These are phyloP conservation scores for Neoboletus magnificus DNA, from an alignment of 768 basidiomycete species.

Conservation along the genomic window DNA sequence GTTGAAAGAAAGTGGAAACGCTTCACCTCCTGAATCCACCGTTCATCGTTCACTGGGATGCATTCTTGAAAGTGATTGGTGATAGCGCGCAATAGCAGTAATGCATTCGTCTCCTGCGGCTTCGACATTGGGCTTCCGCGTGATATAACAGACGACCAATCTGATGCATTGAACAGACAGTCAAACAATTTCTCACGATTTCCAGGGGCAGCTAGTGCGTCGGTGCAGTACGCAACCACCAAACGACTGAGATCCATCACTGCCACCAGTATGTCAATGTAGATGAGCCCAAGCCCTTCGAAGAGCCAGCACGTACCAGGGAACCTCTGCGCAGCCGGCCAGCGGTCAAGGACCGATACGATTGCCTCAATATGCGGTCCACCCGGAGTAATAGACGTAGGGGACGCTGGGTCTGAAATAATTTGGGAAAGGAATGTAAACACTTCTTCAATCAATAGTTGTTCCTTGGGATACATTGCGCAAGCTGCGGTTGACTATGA, in stretches of 20 bases:
- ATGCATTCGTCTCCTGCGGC: slow-evolving; percentile 77
- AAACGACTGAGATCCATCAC: slow-evolving; percentile 87
- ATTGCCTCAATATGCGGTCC: slow-evolving; percentile 59
- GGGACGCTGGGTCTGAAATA: slow-evolving; percentile 35
- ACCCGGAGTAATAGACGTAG: slow-evolving; percentile 35
- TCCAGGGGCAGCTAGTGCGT: slow-evolving; percentile 43
- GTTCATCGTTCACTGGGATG: slow-evolving; percentile 37
- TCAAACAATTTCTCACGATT: slow-evolving; percentile 54
- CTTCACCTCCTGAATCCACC: slow-evolving; percentile 52
- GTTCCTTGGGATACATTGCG: slow-evolving; percentile 68
- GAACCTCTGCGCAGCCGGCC: slow-evolving; percentile 71
- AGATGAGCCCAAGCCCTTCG: background rate
- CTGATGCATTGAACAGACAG: slow-evolving; percentile 62
- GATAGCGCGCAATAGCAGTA: slow-evolving; percentile 74
- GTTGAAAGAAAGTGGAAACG: slow-evolving; percentile 1
- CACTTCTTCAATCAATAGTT: slow-evolving; percentile 51
- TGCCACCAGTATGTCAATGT: slow-evolving; percentile 26
- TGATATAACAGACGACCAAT: slow-evolving; percentile 49
- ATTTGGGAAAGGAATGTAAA: slow-evolving; percentile 58
- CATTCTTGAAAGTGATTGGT: slow-evolving; percentile 75
- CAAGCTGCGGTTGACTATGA: slow-evolving; percentile 65
- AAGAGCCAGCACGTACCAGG: slow-evolving; percentile 47
- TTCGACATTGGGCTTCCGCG: slow-evolving; percentile 61
- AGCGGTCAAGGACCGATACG: slow-evolving; percentile 62
- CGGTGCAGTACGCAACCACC: slow-evolving; percentile 60